A percentile compares a stretch with the other conserved stretches of the same genome.
Evolutionary conservation across 2,329 filamentous ascomycete species (phyloP).

Genomic region (Neopestalotiopsis sp.): DNA sequence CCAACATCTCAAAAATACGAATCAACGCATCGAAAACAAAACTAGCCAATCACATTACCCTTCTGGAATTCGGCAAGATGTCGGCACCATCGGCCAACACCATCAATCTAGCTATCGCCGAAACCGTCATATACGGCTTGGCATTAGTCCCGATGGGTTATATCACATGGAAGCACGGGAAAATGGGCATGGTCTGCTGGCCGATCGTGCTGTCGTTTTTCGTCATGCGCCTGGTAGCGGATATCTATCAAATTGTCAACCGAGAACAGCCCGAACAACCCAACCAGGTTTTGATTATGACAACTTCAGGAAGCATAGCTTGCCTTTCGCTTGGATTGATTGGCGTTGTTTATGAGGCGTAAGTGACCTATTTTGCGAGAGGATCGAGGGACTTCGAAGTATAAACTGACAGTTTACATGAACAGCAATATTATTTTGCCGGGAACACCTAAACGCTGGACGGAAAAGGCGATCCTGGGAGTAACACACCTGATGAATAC

Average conservation of each 20-base stretch:
- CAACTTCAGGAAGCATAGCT: background rate
- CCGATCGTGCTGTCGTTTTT: background rate
- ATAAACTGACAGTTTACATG: background rate
- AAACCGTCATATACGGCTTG: background rate
- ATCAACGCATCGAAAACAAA: background rate
- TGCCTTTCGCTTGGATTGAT: background rate
- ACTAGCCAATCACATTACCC: background rate
- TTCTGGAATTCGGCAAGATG: background rate
- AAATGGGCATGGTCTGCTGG: constrained; percentile 4
- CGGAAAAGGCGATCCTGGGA: background rate
- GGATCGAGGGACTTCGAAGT: background rate
- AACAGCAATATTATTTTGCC: background rate
- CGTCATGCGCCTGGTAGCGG: constrained; percentile 3
- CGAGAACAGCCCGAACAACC: background rate
- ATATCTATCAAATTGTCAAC: background rate
- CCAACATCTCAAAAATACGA: background rate
- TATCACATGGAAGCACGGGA: constrained; percentile 11
- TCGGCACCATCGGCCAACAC: background rate
- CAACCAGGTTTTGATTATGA: background rate
- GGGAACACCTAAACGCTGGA: background rate
- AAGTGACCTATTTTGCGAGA: background rate
- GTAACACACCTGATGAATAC: background rate
- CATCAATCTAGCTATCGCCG: constrained; percentile 4
- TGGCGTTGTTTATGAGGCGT: background rate
- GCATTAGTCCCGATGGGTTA: background rate